Evolutionary conservation across 1,284 basidiomycete genomes (phyloP), one percentile per base, ranked within the genome.

Genomic region (Rhodotorula sp.): DNA sequence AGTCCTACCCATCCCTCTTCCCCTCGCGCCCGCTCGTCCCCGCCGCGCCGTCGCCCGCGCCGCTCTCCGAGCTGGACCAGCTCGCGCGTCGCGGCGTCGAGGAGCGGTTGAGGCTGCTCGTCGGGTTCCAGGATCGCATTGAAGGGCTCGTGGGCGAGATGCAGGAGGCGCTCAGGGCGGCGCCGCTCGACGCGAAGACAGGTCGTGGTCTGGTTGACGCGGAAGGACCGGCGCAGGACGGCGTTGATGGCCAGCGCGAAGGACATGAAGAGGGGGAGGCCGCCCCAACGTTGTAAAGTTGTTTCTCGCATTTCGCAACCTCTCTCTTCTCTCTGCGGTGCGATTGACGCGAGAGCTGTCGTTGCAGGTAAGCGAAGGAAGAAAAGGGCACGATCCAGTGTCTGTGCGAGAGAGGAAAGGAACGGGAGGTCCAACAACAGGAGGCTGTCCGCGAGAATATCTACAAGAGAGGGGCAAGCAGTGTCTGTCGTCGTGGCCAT

Each of bases 131-230:
- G 62, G 67, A 62, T 8, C 55, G 68, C n/a, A 54, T 76, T 10
- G 70, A 71, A 44, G 54, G 49, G 23, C 34, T 76, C 5, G 68
- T 68, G 5, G 57, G 44, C 3, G 75, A 76, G 17, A 65, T 76
- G 73, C 53, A 46, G 16, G n/a, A 21, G 0, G 66, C 67, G 1
- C 45, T 76, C 5, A 44, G 44, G 14, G 34, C 3, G 5, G 23
- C 53, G 53, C 53, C 27, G 53, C 16, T 54, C 16, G 27, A 16
- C 10, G 53, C 5, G 0, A 7, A 8, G 10, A 27, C 27, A 7
- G 53, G 16, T 13, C 14, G 25, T 4, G 25, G 53, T 14, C 14
- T 16, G 25, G 25, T 3, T 5, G 7, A 16, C 3, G 52, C 3
- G 10, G 52, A 53, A 9, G 17, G 8, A 2, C 1, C n/a, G 25